A percentile compares a stretch with the other conserved stretches of the same genome.
Evolutionary conservation across 495 filamentous ascomycete species (phyloP).

Genomic region (Glarea lozoyensis): DNA sequence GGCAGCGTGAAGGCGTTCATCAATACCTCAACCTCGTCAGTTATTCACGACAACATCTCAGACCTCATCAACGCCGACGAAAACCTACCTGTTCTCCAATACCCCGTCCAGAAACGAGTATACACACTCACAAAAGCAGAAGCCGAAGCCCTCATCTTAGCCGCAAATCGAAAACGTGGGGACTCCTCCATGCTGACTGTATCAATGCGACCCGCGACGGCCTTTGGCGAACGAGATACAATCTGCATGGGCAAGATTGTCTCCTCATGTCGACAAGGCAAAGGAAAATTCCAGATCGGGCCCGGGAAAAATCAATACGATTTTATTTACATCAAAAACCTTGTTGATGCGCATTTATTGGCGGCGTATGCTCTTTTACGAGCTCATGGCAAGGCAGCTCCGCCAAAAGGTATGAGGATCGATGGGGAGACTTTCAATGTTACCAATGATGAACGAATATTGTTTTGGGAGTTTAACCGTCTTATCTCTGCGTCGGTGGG

Average conservation of each 20-base stretch:
- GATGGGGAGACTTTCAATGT: conserved; percentile 57
- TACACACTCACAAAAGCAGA: conserved; percentile 26
- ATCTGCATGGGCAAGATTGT: conserved; percentile 17
- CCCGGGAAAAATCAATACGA: conserved; percentile 49
- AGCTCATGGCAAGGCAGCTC: conserved; percentile 18
- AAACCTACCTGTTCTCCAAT: conserved; percentile 18
- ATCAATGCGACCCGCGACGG: conserved; percentile 15
- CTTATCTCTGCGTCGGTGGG: conserved; percentile 30
- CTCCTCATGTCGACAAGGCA: conserved; percentile 7
- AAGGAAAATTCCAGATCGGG: conserved; percentile 29
- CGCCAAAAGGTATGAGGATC: conserved; percentile 32
- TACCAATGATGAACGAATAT: conserved; percentile 52
- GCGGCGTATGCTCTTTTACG: conserved; percentile 49
- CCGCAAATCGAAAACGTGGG: conserved; percentile 21
- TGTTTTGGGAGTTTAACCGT: conserved; percentile 52
- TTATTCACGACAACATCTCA: conserved; percentile 24
- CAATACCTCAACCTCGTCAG: conserved; percentile 29
- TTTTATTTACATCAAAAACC: conserved; percentile 51
- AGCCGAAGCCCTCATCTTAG: conserved; percentile 22
- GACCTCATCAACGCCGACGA: conserved; percentile 23
- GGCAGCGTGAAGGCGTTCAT: conserved; percentile 30
- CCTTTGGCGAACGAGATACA: conserved; percentile 23
- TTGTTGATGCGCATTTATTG: conserved; percentile 54
- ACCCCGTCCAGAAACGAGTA: conserved; percentile 17
- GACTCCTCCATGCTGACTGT: conserved; percentile 17